These are phyloP conservation scores for Kwoniella newhampshirensis DNA, from an alignment of 768 basidiomycete species.

Conservation along the genomic window DNA sequence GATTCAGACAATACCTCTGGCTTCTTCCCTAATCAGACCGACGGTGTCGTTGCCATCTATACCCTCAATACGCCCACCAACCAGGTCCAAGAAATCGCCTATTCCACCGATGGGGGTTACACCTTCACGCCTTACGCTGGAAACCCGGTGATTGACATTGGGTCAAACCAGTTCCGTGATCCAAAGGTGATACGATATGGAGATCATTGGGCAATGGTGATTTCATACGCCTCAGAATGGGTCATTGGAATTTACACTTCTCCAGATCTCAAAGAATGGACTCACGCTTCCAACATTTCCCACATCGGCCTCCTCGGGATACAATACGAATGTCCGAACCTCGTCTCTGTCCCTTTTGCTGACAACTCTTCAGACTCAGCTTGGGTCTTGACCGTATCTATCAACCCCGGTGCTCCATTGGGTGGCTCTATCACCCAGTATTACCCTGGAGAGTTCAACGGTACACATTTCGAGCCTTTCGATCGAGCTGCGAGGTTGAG, in stretches of 20 bases:
- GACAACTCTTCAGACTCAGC: conserved; percentile 2
- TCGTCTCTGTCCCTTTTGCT: conserved; percentile 32
- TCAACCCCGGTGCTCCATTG: conserved; percentile 32
- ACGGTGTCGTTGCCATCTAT: conserved; percentile 48
- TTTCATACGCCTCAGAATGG: conserved; percentile 35
- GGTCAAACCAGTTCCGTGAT: conserved; percentile 42
- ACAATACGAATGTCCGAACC: conserved; percentile 44
- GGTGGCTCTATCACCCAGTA: conserved; percentile 40
- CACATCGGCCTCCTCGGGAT: conserved; percentile 30
- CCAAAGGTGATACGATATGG: conserved; percentile 44
- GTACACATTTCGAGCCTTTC: conserved; percentile 32
- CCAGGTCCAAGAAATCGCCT: conserved; percentile 42
- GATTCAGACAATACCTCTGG: conserved; percentile 49
- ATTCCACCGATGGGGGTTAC: conserved; percentile 40
- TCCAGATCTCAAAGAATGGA: conserved; percentile 41
- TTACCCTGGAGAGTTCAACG: conserved; percentile 39
- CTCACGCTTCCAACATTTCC: conserved; percentile 30
- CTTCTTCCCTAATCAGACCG: conserved; percentile 34
- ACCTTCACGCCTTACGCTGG: conserved; percentile 37
- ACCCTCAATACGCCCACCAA: conserved; percentile 39
- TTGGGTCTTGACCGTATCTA: conserved; percentile 29
- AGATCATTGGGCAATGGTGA: conserved; percentile 45
- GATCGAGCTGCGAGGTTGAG: conserved; percentile 25
- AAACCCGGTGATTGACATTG: conserved; percentile 43
- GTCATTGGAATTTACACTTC: conserved; percentile 42